phyloP scores from a whole-genome alignment of 2,329 filamentous ascomycete species.

The Cercospora nicotianae region DNA sequence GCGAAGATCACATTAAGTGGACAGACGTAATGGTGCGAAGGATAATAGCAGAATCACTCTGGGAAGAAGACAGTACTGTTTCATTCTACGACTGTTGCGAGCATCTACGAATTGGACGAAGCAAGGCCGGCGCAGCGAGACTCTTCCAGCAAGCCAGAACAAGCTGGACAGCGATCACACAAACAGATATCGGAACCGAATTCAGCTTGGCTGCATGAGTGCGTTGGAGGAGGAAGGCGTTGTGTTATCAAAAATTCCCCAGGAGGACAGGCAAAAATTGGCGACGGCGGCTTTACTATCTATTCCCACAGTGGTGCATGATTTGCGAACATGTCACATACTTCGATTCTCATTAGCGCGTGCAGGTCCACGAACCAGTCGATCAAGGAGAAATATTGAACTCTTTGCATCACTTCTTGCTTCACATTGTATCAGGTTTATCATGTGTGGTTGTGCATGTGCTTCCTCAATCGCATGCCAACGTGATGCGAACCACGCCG shows the following conservation, averaged over 20 bases:
- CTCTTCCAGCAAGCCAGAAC: constrained; percentile 22
- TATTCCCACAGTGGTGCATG: not conserved
- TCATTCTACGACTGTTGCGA: constrained; percentile 28
- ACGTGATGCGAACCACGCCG: not conserved
- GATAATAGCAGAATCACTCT: constrained; percentile 24
- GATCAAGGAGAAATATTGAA: not conserved
- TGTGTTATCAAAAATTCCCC: not conserved
- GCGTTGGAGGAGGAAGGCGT: not conserved
- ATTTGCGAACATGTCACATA: not conserved
- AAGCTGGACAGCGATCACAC: constrained; percentile 22
- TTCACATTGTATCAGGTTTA: constrained; percentile 5
- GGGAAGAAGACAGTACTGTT: constrained; percentile 20
- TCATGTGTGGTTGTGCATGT: not conserved
- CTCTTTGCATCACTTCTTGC: not conserved
- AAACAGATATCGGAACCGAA: constrained; percentile 18
- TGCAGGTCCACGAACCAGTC: not conserved
- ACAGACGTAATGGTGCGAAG: constrained; percentile 24
- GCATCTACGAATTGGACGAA: constrained; percentile 21
- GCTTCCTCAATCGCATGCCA: not conserved
- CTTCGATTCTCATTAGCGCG: not conserved
- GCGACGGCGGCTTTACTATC: not conserved
- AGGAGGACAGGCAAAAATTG: not conserved
- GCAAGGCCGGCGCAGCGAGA: constrained; percentile 22
- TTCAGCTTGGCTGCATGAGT: constrained; percentile 16
- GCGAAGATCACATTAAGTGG: constrained; percentile 23